Evolutionary conservation across 73 alveolate species (phyloP).

Genomic region (Blepharisma stoltei): DNA sequence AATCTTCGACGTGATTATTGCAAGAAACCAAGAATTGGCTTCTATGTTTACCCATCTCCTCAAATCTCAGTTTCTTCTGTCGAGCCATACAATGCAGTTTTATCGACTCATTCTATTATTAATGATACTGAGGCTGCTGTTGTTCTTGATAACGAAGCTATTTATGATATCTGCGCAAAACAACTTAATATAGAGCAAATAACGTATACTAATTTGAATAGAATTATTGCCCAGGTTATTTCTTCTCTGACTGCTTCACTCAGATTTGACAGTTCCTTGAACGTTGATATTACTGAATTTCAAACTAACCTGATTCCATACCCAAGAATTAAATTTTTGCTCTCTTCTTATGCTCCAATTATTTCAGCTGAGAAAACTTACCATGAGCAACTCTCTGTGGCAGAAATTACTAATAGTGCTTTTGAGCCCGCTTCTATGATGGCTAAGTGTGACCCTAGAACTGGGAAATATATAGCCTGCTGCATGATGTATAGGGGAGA

Average conservation of each 20-base stretch:
- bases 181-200: constrained; percentile 42
- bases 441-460: constrained; percentile 43
- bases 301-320: constrained; percentile 51
- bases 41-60: constrained; percentile 34
- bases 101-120: constrained; percentile 24
- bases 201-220: constrained; percentile 34
- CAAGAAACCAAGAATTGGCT: constrained; percentile 30
- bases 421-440: constrained; percentile 33
- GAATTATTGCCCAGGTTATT: constrained; percentile 51
- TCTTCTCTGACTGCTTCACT: constrained; percentile 35
- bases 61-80: not conserved
- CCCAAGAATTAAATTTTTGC: constrained; percentile 60
- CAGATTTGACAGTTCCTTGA: constrained; percentile 64
- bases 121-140: constrained; percentile 34
- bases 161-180: constrained; percentile 54
- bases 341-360: constrained; percentile 57
- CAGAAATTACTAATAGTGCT: constrained; percentile 40
- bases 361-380: constrained; percentile 53
- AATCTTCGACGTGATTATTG: constrained; percentile 65
- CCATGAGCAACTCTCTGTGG: constrained; percentile 28
- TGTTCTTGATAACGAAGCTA: constrained; percentile 57
- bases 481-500: constrained; percentile 54
- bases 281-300: constrained; percentile 58
- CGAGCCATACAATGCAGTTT: constrained; percentile 51
- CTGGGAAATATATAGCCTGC: constrained; percentile 55